Evolutionary conservation across 768 basidiomycete genomes (phyloP).

Genomic region (Tulasnella sp.): DNA sequence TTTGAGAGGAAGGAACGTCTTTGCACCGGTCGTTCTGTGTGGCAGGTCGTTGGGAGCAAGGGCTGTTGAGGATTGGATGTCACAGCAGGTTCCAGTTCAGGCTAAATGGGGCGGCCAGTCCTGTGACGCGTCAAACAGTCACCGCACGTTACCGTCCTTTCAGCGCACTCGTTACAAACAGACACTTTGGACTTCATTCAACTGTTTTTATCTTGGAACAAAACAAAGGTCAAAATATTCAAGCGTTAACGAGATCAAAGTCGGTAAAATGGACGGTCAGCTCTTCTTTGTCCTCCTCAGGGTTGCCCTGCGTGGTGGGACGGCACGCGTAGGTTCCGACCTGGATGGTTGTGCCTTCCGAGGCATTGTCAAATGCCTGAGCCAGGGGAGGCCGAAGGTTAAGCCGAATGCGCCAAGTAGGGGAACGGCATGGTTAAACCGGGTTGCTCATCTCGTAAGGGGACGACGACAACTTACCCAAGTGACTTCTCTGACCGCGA

Average conservation of each 20-base stretch:
- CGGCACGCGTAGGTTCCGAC: constrained; percentile 22
- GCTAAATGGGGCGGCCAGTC: neutral
- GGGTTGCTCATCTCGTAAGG: neutral
- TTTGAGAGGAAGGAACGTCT: neutral
- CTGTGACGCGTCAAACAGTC: neutral
- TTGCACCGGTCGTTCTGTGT: neutral
- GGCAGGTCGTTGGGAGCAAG: neutral
- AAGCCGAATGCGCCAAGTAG: neutral
- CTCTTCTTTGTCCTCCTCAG: constrained; percentile 12
- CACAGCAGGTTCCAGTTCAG: neutral
- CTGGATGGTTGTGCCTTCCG: constrained; percentile 5
- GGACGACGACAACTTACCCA: constrained; percentile 19
- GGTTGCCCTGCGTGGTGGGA: constrained; percentile 14
- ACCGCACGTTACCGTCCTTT: neutral
- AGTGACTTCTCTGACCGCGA: constrained; percentile 22
- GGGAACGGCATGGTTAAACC: neutral
- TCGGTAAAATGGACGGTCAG: constrained; percentile 16
- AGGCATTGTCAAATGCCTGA: constrained; percentile 3
- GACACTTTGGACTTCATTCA: neutral
- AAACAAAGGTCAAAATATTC: neutral
- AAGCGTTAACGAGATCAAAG: neutral
- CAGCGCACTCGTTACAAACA: neutral
- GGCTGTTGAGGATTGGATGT: neutral
- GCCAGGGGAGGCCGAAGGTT: neutral
- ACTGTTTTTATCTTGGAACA: neutral